These are phyloP conservation scores for Ascochyta koolunga DNA, from an alignment of 2,329 filamentous ascomycete species.

Conservation along the genomic window DNA sequence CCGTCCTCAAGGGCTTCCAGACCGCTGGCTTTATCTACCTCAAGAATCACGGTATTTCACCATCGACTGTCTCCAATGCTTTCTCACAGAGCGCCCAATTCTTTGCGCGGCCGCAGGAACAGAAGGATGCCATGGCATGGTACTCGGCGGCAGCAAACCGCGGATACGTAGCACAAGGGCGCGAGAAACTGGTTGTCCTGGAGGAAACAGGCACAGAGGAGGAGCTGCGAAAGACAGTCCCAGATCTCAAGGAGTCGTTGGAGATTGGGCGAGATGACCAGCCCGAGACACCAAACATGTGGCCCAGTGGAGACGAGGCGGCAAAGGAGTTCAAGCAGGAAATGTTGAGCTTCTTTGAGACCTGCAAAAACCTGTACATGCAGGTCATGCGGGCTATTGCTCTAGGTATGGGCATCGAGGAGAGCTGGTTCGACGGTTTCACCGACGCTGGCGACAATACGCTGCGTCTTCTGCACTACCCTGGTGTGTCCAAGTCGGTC, in stretches of 20 bases:
- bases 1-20: slow-evolving; percentile 81
- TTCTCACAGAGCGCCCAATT: slow-evolving; percentile 59
- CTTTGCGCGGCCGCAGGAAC: slow-evolving; percentile 46
- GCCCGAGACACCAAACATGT: slow-evolving; percentile 72
- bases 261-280: slow-evolving; percentile 68
- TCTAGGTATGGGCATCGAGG: slow-evolving; percentile 75
- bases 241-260: slow-evolving; percentile 63
- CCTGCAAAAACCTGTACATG: slow-evolving; percentile 75
- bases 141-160: slow-evolving; percentile 56
- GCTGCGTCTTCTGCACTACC: slow-evolving; percentile 78
- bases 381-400: slow-evolving; percentile 86
- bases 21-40: slow-evolving; percentile 89
- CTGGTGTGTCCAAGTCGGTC: slow-evolving; percentile 67
- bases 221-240: slow-evolving; percentile 42
- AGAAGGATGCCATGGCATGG: slow-evolving; percentile 50
- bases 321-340: slow-evolving; percentile 68
- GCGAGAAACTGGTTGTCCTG: slow-evolving; percentile 49
- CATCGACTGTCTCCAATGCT: slow-evolving; percentile 63
- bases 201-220: slow-evolving; percentile 46
- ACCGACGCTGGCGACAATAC: slow-evolving; percentile 62
- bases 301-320: slow-evolving; percentile 66
- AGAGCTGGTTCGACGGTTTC: slow-evolving; percentile 76
- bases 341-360: slow-evolving; percentile 77
- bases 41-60: slow-evolving; percentile 74
- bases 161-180: slow-evolving; percentile 55